Evolutionary conservation across 768 basidiomycete species (phyloP), one percentile per base, ranked within the genome.

Genomic region (Naganishia vaughanmartiniae): DNA sequence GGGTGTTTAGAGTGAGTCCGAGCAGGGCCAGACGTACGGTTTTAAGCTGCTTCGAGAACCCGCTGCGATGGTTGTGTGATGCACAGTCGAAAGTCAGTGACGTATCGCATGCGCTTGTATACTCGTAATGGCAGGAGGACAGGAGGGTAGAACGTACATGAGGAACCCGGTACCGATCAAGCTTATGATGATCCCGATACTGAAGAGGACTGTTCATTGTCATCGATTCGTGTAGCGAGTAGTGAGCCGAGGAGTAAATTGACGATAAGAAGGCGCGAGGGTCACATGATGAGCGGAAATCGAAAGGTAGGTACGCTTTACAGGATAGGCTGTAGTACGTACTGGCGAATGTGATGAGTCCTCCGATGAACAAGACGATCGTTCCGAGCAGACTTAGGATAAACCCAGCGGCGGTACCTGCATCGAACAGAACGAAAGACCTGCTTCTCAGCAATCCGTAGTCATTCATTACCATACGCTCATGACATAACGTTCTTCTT

Each of bases 131-230:
- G 2, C 42, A 42, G 31, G 26, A 54, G 28, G 31, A 26, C 36
- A 28, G 48, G 42, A 10, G 57, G 24, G 54, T 30, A 26, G 33
- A 33, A 84, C 91, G 76, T 81, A 93, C 92, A 95, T 87, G 77
- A 95, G 83, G 84, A 96, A 95, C 0, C 93, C 93, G 0, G 93
- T 95, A 54, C 92, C 93, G 66, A 90, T 79, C 63, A 97, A 86
- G 17, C 90, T 89, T 70, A 95, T 81, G 73, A 95, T 81, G 54
- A 90, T 90, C 39, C 93, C 93, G 34, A 94, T 74, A 30, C 85
- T 86, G 84, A 91, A 95, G 46, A 96, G 84, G 31, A 69, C 54
- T 63, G 34, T 34, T n/a, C 14, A 24, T 7, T n/a, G 12, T 42
- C 21, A n/a, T n/a, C 3, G 4, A 26, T n/a, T 24, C 4, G 24